Base-by-base conservation (phyloP, 2,329 filamentous ascomycete species). In the Pseudocercospora pini-densiflorae region DNA sequence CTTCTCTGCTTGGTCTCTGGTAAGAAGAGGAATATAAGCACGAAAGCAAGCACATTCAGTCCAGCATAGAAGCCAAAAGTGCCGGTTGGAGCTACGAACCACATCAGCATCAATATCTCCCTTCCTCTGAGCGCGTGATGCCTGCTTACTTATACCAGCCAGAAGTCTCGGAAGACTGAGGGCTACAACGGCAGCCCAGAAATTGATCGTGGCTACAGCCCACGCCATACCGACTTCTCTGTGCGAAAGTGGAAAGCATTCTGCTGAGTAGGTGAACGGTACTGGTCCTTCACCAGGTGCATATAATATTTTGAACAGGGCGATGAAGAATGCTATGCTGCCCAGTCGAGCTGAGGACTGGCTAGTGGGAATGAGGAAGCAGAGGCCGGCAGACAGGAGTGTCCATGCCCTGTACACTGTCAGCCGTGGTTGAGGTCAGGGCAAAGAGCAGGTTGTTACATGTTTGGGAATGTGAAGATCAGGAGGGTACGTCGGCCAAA, bases 21-120 rank as follows among this genome's bases (percentile, higher is more conserved):
- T 43, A 83, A 70, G 53, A 75, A 86, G 63, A 79, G 81, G 68
- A 77, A 80, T 75, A 76, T 83, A 77, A 74, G 64, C 40, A 85
- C 51, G 81, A 83, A 87, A 16, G 84, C 85, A 40, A 87, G 80
- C 10, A 86, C 68, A 73, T 86, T 87, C 80, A 85, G 85, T 0
- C 77, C 82, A 0, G 85, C 86, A 71, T 88, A 88, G 80, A 84
- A 87, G 3, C 81, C 80, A 68, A 88, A 72, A 31, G 87, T 86
- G 9, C 84, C 85, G 3, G 82, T 81, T 1, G 83, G n/a, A 21
- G 47, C 21, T 51, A 27, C 24, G 40, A 5, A 9, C 24, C 2
- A 7, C 10, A 12, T 51, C 47, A 51, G 10, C 47, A 51, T 45
- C 5, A 24, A 19, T 21, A 3, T 12, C 10, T 16, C 3, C 47